A percentile compares a stretch with the other conserved stretches of the same genome.
Conservation (phyloP, 2,329 filamentous ascomycete genomes). For the Pseudogymnoascus sp. region DNA sequence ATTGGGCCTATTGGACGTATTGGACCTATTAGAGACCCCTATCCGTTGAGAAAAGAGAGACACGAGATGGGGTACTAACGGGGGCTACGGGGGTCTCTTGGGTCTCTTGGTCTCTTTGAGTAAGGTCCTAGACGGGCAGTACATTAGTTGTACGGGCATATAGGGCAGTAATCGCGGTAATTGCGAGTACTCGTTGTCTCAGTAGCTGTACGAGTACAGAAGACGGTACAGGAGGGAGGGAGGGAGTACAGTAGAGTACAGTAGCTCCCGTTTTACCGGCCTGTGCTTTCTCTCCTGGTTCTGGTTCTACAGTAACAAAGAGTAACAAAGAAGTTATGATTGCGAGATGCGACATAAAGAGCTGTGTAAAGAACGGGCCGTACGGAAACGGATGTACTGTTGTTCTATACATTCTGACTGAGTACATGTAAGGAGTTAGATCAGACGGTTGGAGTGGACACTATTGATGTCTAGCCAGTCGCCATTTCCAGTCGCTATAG, state of each 20-base stretch:
- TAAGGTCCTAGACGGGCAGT: not conserved
- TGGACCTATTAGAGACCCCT: slow-evolving; percentile 4
- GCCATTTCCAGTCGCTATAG: too few species aligned
- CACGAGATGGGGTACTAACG: not conserved
- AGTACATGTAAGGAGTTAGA: not conserved
- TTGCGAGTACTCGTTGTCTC: not conserved
- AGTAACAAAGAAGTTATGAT: too few species aligned
- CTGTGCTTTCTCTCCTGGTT: slow-evolving; percentile 1
- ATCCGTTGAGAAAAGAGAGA: not conserved
- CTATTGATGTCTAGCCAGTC: not conserved
- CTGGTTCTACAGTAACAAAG: slow-evolving; percentile 1
- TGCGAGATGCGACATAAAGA: too few species aligned
- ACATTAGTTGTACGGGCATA: not conserved
- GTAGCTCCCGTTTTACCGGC: not conserved
- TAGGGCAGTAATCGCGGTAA: not conserved
- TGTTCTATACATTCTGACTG: too few species aligned
- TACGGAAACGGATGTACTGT: not conserved
- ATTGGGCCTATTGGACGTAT: not conserved
- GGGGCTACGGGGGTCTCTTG: too few species aligned
- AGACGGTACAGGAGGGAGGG: not conserved
- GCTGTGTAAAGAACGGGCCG: not conserved
- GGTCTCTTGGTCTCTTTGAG: too few species aligned
- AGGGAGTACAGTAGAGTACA: not conserved
- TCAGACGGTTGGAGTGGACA: not conserved
- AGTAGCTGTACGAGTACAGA: not conserved